Percentiles rank a stretch among this genome's conserved stretches.
phyloP scores from a whole-genome alignment of 305 asterid genomes.

The Fraxinus velutina region DNA sequence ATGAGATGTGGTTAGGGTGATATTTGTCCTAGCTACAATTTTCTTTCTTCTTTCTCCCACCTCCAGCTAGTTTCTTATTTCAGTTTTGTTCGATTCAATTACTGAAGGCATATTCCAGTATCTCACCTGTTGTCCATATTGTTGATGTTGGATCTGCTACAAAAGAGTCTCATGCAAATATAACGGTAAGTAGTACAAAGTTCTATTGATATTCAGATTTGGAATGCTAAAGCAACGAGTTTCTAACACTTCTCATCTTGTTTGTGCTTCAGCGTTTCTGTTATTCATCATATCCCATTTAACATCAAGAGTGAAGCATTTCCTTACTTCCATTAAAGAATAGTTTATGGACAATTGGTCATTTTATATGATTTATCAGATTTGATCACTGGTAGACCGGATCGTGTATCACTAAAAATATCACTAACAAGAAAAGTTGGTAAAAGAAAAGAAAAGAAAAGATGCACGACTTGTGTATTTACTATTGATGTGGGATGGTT shows the following conservation, averaged over 20 bases:
- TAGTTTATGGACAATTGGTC: not conserved
- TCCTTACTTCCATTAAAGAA: not conserved
- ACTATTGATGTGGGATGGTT: not conserved
- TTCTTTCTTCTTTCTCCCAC: not conserved
- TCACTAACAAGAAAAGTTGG: not conserved
- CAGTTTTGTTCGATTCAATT: conserved; percentile 20
- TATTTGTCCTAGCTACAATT: not conserved
- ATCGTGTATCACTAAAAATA: not conserved
- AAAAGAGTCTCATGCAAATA: conserved; percentile 62
- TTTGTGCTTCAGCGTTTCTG: not conserved
- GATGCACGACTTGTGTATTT: not conserved
- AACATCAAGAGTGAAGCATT: not conserved
- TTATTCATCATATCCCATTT: not conserved
- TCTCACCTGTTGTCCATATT: conserved; percentile 78
- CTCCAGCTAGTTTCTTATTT: not conserved
- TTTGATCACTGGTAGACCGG: not conserved
- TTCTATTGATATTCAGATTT: conserved; percentile 17
- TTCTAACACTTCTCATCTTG: not conserved
- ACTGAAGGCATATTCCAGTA: conserved; percentile 75
- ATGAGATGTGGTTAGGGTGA: not conserved
- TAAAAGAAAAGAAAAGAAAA: not conserved
- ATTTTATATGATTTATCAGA: not conserved
- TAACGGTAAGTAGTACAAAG: conserved; percentile 55
- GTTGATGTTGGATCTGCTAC: conserved; percentile 81
- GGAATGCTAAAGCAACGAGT: not conserved